Percentiles rank a stretch among this genome's conserved stretches.
Conservation (phyloP, 257 asterid genomes). For the Orobanche coerulescens region DNA sequence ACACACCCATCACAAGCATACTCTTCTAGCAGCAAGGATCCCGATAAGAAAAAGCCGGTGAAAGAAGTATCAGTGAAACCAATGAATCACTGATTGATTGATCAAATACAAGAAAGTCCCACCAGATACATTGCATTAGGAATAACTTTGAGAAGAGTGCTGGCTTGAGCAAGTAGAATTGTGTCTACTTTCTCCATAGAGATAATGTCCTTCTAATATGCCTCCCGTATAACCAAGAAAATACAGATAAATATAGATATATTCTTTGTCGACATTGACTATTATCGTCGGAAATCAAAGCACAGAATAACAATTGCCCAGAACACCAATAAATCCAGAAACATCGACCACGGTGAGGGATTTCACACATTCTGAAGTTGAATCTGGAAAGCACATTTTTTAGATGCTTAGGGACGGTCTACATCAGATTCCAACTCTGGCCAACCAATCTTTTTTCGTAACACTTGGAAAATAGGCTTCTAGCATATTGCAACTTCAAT, state of each 20-base stretch:
- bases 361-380: not conserved
- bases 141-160: not conserved
- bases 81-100: not conserved
- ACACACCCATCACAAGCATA: not conserved
- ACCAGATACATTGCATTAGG: not conserved
- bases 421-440: not conserved
- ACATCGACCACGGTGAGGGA: not conserved
- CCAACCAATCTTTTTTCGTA: not conserved
- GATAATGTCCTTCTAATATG: not conserved
- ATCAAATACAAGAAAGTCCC: not conserved
- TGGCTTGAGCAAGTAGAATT: not conserved
- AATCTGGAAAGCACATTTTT: not conserved
- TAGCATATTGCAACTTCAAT: not conserved
- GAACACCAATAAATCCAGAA: conserved; percentile 8
- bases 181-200: not conserved
- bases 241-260: not conserved
- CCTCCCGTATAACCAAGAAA: conserved; percentile 4
- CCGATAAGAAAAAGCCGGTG: conserved; percentile 1
- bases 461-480: not conserved
- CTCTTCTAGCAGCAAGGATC: not conserved
- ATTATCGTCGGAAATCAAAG: not conserved
- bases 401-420: not conserved
- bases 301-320: not conserved
- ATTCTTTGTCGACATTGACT: not conserved
- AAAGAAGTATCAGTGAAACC: not conserved